A percentile compares a stretch with the other conserved stretches of the same genome.
phyloP scores from a whole-genome alignment of 352 stramenopile species.

The Pythium angustatum region DNA sequence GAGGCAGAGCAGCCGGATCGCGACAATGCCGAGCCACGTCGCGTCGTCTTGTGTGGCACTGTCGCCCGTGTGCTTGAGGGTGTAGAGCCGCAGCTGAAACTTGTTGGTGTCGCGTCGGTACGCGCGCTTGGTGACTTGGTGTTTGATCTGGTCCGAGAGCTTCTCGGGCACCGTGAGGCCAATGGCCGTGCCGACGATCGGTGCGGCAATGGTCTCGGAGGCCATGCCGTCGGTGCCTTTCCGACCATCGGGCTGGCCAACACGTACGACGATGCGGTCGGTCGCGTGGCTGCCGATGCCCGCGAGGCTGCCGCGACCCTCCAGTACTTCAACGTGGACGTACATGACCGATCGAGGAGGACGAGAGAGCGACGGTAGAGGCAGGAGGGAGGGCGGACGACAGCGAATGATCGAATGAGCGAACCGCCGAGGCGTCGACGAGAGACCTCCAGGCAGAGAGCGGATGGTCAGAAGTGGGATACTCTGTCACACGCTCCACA shows the following conservation, averaged over 20 bases:
- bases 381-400: too few species aligned
- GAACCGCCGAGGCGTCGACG: too few species aligned
- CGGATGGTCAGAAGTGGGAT: too few species aligned
- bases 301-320: conserved; percentile 18
- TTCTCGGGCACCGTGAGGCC: conserved; percentile 12
- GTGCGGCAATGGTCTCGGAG: not conserved
- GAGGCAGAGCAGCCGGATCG: conserved; percentile 12
- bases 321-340: conserved; percentile 26
- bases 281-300: conserved; percentile 12
- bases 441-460: too few species aligned
- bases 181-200: not conserved
- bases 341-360: too few species aligned
- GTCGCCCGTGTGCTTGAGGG: conserved; percentile 14
- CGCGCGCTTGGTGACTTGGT: conserved; percentile 20
- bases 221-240: conserved; percentile 8
- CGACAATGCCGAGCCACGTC: conserved; percentile 23
- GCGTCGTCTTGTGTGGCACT: too few species aligned
- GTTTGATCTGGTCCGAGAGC: conserved; percentile 17
- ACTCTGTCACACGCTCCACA: too few species aligned
- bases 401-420: too few species aligned
- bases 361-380: too few species aligned
- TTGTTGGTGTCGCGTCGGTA: conserved; percentile 17
- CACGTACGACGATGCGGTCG: conserved; percentile 23
- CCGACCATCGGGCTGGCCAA: conserved; percentile 10
- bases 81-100: conserved; percentile 27